Conservation (phyloP, 2,329 filamentous ascomycete genomes). For the Rosellinia necatrix region DNA sequence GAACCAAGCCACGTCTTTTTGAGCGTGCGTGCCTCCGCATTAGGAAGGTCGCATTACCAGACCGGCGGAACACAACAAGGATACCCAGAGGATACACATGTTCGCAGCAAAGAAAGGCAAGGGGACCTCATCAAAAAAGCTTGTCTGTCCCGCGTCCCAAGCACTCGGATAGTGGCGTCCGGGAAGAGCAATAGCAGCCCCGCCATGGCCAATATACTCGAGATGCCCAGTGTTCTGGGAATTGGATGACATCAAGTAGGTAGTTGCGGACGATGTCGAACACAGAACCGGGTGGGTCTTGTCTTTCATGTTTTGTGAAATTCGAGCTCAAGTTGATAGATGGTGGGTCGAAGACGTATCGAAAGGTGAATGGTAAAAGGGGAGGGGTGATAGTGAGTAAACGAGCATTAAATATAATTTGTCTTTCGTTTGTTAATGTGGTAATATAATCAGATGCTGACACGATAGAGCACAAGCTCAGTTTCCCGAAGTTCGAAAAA, state of each 20-base stretch:
- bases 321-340: too few relatives aligned
- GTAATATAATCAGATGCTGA: conserved; percentile 2
- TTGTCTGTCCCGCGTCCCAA: too few relatives aligned
- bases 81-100: not conserved
- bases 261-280: too few relatives aligned
- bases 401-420: not conserved
- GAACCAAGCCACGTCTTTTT: too few relatives aligned
- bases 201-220: too few relatives aligned
- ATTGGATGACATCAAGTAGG: too few relatives aligned
- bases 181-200: not conserved
- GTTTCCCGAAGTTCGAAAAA: not conserved
- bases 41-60: conserved; percentile 22
- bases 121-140: not conserved
- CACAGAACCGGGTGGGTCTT: too few relatives aligned
- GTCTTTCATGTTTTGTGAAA: too few relatives aligned
- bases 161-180: not conserved
- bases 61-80: not conserved
- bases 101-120: not conserved
- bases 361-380: too few relatives aligned
- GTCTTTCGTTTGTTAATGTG: not conserved
- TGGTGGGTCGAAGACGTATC: too few relatives aligned
- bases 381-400: too few relatives aligned
- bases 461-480: not conserved
- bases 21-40: not conserved
- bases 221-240: too few relatives aligned